Conservation (phyloP, 345 rosid genomes). For the Melastoma malabathricum region DNA sequence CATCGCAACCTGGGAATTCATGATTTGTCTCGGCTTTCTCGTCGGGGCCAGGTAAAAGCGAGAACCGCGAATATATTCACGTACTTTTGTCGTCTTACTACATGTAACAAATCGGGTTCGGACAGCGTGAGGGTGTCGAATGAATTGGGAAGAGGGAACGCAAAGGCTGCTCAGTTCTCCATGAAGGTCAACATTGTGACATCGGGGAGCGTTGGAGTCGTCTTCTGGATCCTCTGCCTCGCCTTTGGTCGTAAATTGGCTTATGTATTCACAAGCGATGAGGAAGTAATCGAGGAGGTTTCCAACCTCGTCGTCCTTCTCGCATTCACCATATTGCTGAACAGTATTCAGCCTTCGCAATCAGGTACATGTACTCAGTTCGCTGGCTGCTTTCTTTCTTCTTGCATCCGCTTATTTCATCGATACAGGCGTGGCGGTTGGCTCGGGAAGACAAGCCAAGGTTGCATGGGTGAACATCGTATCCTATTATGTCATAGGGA, state of each 20-base stretch:
- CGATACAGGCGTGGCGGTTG: too few species aligned
- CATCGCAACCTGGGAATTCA: constrained; percentile 36
- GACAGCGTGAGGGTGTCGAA: constrained; percentile 57
- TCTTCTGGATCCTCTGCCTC: constrained; percentile 29
- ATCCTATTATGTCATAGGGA: too few species aligned
- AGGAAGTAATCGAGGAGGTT: constrained; percentile 26
- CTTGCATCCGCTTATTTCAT: too few species aligned
- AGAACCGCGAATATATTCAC: too few species aligned
- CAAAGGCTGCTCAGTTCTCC: constrained; percentile 36
- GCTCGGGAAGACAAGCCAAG: too few species aligned
- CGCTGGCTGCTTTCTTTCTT: not conserved
- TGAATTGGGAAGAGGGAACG: constrained; percentile 59
- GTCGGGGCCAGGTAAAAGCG: constrained; percentile 18
- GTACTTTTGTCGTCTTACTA: constrained; percentile 8
- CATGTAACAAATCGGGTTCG: not conserved
- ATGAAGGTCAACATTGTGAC: constrained; percentile 28
- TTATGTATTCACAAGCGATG: constrained; percentile 25
- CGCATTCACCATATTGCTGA: constrained; percentile 46
- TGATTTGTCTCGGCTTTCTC: constrained; percentile 48
- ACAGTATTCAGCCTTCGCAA: constrained; percentile 48
- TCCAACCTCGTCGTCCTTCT: constrained; percentile 41
- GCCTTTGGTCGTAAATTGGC: constrained; percentile 28
- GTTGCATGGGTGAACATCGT: too few species aligned
- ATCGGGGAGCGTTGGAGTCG: constrained; percentile 27
- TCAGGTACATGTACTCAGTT: constrained; percentile 19